Base-by-base conservation (phyloP, 2,329 filamentous ascomycete genomes). In the Penicillium glabrum region DNA sequence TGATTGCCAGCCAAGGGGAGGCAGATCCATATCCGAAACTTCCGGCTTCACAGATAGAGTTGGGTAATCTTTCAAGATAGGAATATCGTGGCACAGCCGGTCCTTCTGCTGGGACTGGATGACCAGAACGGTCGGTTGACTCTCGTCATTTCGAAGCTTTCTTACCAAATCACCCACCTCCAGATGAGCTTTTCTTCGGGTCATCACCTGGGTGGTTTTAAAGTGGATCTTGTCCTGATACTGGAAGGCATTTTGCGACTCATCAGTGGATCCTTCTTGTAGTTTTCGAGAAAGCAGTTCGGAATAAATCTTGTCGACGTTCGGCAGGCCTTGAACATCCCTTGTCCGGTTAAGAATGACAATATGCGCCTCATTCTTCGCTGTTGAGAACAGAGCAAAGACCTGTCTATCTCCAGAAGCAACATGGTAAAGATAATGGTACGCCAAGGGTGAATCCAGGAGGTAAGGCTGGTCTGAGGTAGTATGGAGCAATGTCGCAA, bases 371-470 rank as follows among this genome's bases (percentile, higher is more conserved):
- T 95, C 87, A 13, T 87, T 83, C 61, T 84, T 88, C 0, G 86
- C 85, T 0, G 91, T 93, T 0, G 93, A 98, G 74, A 99, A 96
- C 5, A 99, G 74, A 1, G 91, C 93, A 72, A 97, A 98, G 51
- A 99, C 88, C 69, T 99, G 93, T 35, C 91, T 85, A 56, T 99
- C 93, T 3, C 93, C 92, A 13, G 92, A 88, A 45, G 89, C 88
- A 68, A 99, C 89, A 74, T 99, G 95, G 56, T 96, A 97, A 27
- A 99, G 80, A 69, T 95, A 97, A 53, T 98, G 82, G 70, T 96
- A 99, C 21, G 87, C 88, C 71, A 98, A 81, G 1, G 86, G 82
- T 0, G 88, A 86, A 2, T 88, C 83, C 19, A 88, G 84, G 2
- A 99, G 85, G 68, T 99, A 99, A 0, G 88, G 83, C 46, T 83